Conservation (phyloP, 2,329 filamentous ascomycete species). For the Rutstroemia sydowiana region DNA sequence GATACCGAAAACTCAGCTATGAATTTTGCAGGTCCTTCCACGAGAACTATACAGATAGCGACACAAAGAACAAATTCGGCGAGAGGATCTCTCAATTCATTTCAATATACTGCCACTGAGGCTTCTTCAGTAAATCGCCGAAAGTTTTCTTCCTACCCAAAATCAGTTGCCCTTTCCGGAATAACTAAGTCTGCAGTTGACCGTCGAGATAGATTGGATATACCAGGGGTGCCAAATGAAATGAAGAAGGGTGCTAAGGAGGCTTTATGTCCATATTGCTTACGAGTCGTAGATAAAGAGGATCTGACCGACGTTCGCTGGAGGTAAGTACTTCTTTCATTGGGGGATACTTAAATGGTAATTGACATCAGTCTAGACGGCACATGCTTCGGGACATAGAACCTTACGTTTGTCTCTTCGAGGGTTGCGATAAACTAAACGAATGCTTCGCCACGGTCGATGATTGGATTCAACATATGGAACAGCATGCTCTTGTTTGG, state of each 20-base stretch:
- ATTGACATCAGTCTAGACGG: not conserved
- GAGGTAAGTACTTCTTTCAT: no score
- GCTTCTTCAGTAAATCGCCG: conserved; percentile 1
- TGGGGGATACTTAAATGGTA: no score
- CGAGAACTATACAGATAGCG: no score
- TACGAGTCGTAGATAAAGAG: no score
- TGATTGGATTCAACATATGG: conserved; percentile 1
- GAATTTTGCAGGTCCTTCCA: no score
- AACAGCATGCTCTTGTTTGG: conserved; percentile 4
- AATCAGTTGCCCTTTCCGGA: not conserved
- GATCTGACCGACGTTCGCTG: no score
- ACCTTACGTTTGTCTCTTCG: conserved; percentile 2
- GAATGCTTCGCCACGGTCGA: not conserved
- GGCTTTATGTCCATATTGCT: no score
- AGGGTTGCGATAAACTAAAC: not conserved
- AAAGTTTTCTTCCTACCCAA: conserved; percentile 2
- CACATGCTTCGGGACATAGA: conserved; percentile 2
- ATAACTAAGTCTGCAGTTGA: not conserved
- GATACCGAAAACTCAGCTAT: no score
- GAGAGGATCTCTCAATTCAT: not conserved
- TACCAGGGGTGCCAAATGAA: not conserved
- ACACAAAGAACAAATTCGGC: not conserved
- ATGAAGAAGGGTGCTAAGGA: not conserved
- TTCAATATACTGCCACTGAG: conserved; percentile 4
- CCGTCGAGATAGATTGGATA: conserved; percentile 1